phyloP scores from a whole-genome alignment of 1,139 yeast species.

The Scheffersomyces cryptocercus region DNA sequence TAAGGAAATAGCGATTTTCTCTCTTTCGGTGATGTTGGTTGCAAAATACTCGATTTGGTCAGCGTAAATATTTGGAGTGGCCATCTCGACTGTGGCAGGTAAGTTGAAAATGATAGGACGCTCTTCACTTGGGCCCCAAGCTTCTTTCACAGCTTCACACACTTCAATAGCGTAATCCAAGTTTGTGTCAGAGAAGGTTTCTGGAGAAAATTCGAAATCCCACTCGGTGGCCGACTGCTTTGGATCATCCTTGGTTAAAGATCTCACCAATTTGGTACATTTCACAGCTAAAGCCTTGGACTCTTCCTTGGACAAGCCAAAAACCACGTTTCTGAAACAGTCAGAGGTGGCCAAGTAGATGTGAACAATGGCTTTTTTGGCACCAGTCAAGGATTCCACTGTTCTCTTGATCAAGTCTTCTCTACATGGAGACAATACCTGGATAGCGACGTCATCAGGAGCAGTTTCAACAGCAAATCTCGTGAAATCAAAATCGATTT shows the following conservation, averaged over 20 bases:
- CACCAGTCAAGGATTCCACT: slow-evolving; percentile 85
- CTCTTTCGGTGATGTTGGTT: slow-evolving; percentile 76
- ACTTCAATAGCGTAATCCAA: slow-evolving; percentile 79
- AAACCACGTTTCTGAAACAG: slow-evolving; percentile 86
- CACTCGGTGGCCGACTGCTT: slow-evolving; percentile 69
- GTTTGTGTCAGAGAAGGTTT: slow-evolving; percentile 88
- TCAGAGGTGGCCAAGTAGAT: slow-evolving; percentile 91
- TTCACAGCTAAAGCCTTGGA: slow-evolving; percentile 79
- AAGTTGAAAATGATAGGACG: slow-evolving; percentile 90
- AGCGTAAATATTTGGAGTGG: slow-evolving; percentile 92
- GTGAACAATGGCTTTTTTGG: slow-evolving; percentile 87
- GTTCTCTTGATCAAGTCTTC: slow-evolving; percentile 88
- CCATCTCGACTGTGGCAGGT: slow-evolving; percentile 98
- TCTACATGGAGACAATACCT: slow-evolving; percentile 89
- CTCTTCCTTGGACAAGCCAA: slow-evolving; percentile 80
- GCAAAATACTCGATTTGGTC: slow-evolving; percentile 94
- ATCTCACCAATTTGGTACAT: slow-evolving; percentile 76
- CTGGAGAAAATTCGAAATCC: slow-evolving; percentile 94
- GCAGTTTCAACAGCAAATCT: slow-evolving; percentile 89
- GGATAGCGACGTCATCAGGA: slow-evolving; percentile 90
- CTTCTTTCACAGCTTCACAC: slow-evolving; percentile 92
- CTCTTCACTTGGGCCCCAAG: slow-evolving; percentile 86
- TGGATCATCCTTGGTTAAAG: slow-evolving; percentile 88
- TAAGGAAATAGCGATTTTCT: slow-evolving; percentile 81
- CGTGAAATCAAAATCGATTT: slow-evolving; percentile 94